phyloP scores from a whole-genome alignment of 1,284 basidiomycete species.

The Veloporphyrellus conicus region DNA sequence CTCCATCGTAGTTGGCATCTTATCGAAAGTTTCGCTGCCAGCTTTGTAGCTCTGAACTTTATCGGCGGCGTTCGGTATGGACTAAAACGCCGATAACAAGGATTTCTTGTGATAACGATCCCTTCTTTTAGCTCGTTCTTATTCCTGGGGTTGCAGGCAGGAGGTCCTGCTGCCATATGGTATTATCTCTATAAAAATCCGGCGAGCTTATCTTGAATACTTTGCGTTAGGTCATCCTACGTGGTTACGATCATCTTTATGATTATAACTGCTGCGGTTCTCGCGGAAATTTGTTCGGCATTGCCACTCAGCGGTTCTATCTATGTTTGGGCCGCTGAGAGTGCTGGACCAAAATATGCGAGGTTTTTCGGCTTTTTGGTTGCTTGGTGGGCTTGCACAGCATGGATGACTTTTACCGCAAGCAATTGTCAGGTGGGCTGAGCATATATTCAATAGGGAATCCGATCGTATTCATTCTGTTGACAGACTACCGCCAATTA shows the following conservation, averaged over 20 bases:
- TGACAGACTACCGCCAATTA: conserved; percentile 77
- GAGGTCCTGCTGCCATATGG: conserved; percentile 82
- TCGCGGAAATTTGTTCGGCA: conserved; percentile 84
- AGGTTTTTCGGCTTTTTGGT: conserved; percentile 83
- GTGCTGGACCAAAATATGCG: conserved; percentile 77
- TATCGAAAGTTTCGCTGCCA: conserved; percentile 78
- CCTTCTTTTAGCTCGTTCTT: conserved; percentile 55
- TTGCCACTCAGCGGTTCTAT: conserved; percentile 83
- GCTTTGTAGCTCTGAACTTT: conserved; percentile 81
- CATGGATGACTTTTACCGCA: conserved; percentile 87
- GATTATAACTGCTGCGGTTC: conserved; percentile 77
- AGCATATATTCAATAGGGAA: not conserved
- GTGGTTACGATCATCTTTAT: conserved; percentile 76
- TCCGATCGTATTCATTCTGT: not conserved
- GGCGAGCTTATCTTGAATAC: conserved; percentile 1
- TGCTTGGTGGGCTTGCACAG: conserved; percentile 84
- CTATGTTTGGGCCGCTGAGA: conserved; percentile 87
- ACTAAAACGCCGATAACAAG: conserved; percentile 5
- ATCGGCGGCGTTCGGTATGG: conserved; percentile 74
- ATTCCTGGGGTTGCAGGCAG: conserved; percentile 77
- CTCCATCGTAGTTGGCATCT: conserved; percentile 79
- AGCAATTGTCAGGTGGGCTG: conserved; percentile 69
- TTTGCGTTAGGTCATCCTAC: conserved; percentile 64
- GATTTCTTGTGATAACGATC: not conserved
- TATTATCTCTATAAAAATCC: conserved; percentile 23